Percentiles rank a stretch among this genome's conserved stretches.
Evolutionary conservation across 345 rosid species (phyloP).

Genomic region (Aegle marmelos): DNA sequence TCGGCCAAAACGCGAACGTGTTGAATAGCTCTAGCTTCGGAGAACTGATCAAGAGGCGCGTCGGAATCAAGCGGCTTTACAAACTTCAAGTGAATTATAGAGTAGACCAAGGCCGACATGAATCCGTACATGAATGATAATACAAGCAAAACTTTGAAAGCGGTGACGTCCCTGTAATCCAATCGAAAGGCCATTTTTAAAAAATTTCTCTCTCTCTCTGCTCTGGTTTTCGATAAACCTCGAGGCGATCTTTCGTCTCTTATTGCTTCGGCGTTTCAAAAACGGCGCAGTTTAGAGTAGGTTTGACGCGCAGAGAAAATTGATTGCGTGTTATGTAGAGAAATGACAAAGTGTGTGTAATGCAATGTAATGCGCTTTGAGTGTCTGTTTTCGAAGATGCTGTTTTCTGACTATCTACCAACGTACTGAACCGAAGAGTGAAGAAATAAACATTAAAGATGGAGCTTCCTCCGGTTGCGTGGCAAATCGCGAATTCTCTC

Average conservation of each 20-base stretch:
- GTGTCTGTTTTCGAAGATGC: background rate
- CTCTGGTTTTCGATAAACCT: background rate
- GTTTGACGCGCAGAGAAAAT: too few species aligned
- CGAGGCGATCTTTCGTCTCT: background rate
- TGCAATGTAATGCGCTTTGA: too few species aligned
- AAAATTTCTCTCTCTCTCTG: too few species aligned
- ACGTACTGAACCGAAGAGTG: background rate
- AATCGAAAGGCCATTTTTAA: constrained; percentile 58
- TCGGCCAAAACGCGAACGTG: constrained; percentile 73
- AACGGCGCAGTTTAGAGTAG: background rate
- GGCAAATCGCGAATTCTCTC: background rate
- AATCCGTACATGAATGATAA: constrained; percentile 56
- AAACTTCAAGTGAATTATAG: constrained; percentile 55
- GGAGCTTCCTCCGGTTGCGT: background rate
- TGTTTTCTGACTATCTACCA: background rate
- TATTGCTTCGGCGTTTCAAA: too few species aligned
- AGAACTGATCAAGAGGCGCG: constrained; percentile 90
- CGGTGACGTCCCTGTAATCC: constrained; percentile 52
- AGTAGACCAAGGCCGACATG: constrained; percentile 61
- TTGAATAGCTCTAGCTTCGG: constrained; percentile 86
- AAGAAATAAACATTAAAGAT: background rate
- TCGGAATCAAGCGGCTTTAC: constrained; percentile 62
- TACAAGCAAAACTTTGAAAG: constrained; percentile 56
- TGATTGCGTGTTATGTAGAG: background rate
- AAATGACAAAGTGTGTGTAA: background rate